Conservation (phyloP, 495 filamentous ascomycete genomes). For the Viridothelium virens region DNA sequence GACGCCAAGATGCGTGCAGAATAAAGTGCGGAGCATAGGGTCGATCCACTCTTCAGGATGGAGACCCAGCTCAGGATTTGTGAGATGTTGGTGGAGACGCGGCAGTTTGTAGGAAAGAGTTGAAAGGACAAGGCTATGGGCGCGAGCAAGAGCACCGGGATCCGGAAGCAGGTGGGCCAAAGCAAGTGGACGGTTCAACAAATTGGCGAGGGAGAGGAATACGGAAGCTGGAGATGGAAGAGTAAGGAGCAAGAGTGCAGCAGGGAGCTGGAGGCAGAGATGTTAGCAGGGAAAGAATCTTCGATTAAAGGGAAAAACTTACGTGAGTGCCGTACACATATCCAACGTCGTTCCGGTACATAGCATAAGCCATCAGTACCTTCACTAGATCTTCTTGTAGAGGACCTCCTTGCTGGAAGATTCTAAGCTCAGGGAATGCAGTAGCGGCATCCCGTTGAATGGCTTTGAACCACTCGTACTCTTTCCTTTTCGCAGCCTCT, state of each 20-base stretch:
- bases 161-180: constrained; percentile 82
- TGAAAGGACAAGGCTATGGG: constrained; percentile 62
- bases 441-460: constrained; percentile 62
- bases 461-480: constrained; percentile 56
- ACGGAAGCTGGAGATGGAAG: constrained; percentile 60
- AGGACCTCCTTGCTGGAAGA: constrained; percentile 67
- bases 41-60: constrained; percentile 49
- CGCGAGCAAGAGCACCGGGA: constrained; percentile 58
- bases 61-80: constrained; percentile 34
- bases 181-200: constrained; percentile 80
- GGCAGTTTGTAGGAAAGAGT: constrained; percentile 66
- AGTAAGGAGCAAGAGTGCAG: constrained; percentile 78
- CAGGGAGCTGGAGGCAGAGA: constrained; percentile 53
- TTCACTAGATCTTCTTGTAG: constrained; percentile 69
- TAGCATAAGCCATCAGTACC: constrained; percentile 78
- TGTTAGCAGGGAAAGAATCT: constrained; percentile 6
- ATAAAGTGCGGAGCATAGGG: constrained; percentile 51
- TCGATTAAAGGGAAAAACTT: constrained; percentile 19
- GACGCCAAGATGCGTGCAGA: constrained; percentile 52
- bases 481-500: constrained; percentile 39
- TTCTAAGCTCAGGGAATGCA: constrained; percentile 66
- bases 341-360: constrained; percentile 92
- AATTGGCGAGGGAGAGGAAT: constrained; percentile 80
- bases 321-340: constrained; percentile 82
- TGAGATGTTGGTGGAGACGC: constrained; percentile 60